Percentiles rank a stretch among this genome's conserved stretches.
Evolutionary conservation across 179 eudicot genomes (phyloP).

Genomic region (Carnegiea gigantea): DNA sequence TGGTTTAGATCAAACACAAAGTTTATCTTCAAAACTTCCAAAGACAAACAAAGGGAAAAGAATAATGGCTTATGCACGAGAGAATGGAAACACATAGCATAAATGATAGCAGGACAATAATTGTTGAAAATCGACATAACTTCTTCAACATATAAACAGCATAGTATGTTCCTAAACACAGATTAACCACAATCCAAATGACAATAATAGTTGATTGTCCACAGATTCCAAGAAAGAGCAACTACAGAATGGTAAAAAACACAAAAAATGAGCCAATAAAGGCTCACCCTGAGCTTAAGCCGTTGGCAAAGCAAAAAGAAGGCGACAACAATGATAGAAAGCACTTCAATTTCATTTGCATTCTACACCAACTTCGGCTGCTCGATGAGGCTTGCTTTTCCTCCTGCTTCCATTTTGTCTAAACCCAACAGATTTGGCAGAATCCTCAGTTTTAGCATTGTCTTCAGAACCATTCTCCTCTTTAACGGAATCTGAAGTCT

Average conservation of each 20-base stretch:
- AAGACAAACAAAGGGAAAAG: neutral
- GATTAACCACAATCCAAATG: slow-evolving; percentile 18
- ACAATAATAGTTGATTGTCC: neutral
- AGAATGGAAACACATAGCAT: neutral
- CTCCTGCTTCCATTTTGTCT: slow-evolving; percentile 62
- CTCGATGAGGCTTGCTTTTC: slow-evolving; percentile 66
- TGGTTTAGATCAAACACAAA: neutral
- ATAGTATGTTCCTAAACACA: slow-evolving; percentile 15
- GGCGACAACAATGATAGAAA: slow-evolving; percentile 12
- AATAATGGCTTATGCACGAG: neutral
- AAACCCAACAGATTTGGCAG: slow-evolving; percentile 47
- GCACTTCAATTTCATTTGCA: slow-evolving; percentile 39
- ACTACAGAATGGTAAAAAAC: neutral
- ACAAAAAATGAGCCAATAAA: slow-evolving; percentile 18
- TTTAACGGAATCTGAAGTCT: slow-evolving; percentile 26
- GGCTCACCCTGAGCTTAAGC: slow-evolving; percentile 11
- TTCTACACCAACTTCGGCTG: slow-evolving; percentile 78
- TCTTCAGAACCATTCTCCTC: slow-evolving; percentile 43
- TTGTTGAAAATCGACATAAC: neutral
- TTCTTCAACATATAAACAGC: slow-evolving; percentile 17
- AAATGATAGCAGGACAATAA: neutral
- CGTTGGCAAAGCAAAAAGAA: slow-evolving; percentile 10
- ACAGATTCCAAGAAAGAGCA: slow-evolving; percentile 12
- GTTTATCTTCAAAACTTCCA: neutral
- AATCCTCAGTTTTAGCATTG: slow-evolving; percentile 25